These are phyloP conservation scores for Paecilomyces fulvus DNA, from an alignment of 2,329 filamentous ascomycete genomes.

Conservation along the genomic window DNA sequence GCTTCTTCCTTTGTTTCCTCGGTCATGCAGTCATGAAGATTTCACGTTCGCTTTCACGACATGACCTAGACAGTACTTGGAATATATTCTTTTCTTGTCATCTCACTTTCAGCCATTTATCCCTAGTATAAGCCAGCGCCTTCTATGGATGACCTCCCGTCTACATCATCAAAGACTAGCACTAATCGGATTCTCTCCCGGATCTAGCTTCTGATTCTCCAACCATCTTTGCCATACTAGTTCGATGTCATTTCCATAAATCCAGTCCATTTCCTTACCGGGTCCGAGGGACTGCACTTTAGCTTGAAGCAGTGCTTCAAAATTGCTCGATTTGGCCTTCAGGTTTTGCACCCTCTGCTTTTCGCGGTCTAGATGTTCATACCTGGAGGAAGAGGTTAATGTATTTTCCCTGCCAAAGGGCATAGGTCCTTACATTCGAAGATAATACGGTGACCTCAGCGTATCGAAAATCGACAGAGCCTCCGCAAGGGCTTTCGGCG, in stretches of 20 bases:
- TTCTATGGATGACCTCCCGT: too few relatives aligned
- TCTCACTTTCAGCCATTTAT: too few relatives aligned
- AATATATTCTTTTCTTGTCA: too few relatives aligned
- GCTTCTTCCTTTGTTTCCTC: too few relatives aligned
- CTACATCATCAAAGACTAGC: not conserved
- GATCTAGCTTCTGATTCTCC: not conserved
- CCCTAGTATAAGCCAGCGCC: not conserved
- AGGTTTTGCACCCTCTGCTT: slow-evolving; percentile 7
- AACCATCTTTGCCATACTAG: slow-evolving; percentile 22
- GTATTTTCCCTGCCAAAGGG: not conserved
- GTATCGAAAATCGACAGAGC: slow-evolving; percentile 29
- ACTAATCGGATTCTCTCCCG: not conserved
- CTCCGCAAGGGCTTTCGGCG: slow-evolving; percentile 10
- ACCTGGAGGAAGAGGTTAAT: slow-evolving; percentile 1
- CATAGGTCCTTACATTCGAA: slow-evolving; percentile 22
- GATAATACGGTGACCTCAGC: slow-evolving; percentile 33
- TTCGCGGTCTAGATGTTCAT: slow-evolving; percentile 4
- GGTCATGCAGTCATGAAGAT: too few relatives aligned
- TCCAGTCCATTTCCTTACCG: slow-evolving; percentile 26
- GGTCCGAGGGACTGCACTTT: slow-evolving; percentile 21
- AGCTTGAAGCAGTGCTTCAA: slow-evolving; percentile 18
- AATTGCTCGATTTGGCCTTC: slow-evolving; percentile 12
- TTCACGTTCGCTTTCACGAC: too few relatives aligned
- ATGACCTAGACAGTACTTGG: too few relatives aligned
- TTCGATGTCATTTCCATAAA: slow-evolving; percentile 32